These are phyloP conservation scores for Fragosphaeria purpurea DNA, from an alignment of 2,329 filamentous ascomycete species.

Conservation along the genomic window DNA sequence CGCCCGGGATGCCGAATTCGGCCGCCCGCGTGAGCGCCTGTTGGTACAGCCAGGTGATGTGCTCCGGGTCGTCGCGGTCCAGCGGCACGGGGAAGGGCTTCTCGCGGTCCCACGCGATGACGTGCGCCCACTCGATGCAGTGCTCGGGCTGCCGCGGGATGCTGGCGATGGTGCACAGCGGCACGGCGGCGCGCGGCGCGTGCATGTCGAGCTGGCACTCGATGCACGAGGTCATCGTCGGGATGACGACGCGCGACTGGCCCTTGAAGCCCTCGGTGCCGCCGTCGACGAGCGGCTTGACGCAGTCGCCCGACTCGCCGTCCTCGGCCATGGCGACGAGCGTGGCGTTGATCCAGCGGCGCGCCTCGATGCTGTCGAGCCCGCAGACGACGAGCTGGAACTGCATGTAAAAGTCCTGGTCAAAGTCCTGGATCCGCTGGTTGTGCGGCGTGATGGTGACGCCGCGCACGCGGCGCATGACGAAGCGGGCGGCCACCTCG, in stretches of 20 bases:
- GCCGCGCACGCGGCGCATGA: slow-evolving; percentile 78
- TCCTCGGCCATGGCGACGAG: slow-evolving; percentile 75
- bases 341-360: slow-evolving; percentile 97
- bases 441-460: slow-evolving; percentile 92
- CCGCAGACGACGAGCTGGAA: slow-evolving; percentile 92
- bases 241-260: slow-evolving; percentile 84
- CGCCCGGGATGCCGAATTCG: slow-evolving; percentile 83
- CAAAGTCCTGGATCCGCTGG: slow-evolving; percentile 91
- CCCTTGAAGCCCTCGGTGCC: slow-evolving; percentile 98
- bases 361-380: slow-evolving; percentile 90
- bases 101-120: slow-evolving; percentile 91
- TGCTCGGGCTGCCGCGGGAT: slow-evolving; percentile 96
- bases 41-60: slow-evolving; percentile 93
- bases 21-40: slow-evolving; percentile 71
- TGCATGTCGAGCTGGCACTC: slow-evolving; percentile 99
- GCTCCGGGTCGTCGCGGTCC: slow-evolving; percentile 92
- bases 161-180: slow-evolving; percentile 89
- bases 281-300: slow-evolving; percentile 93
- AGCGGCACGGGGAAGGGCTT: slow-evolving; percentile 66
- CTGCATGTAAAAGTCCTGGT: slow-evolving; percentile 93
- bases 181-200: slow-evolving; percentile 90
- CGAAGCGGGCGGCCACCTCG: slow-evolving; percentile 82
- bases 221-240: slow-evolving; percentile 88
- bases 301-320: slow-evolving; percentile 54
- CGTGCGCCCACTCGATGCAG: slow-evolving; percentile 97